A percentile compares a stretch with the other conserved stretches of the same genome.
Evolutionary conservation across 1,284 basidiomycete species (phyloP).

Genomic region (Caloboletus firmus): DNA sequence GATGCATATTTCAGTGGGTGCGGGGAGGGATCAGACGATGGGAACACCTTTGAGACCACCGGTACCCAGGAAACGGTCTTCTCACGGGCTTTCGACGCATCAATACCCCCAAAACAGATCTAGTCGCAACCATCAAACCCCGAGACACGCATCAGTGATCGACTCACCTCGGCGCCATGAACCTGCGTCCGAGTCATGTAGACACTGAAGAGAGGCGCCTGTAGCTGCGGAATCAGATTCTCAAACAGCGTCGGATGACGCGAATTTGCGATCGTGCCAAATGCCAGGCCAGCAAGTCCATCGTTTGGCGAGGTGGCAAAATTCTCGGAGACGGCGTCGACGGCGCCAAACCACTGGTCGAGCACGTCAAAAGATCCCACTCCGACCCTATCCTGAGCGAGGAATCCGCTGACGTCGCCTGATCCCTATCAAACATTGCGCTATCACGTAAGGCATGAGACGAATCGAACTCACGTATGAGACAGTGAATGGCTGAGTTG

Average conservation of each 20-base stretch:
- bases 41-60: slow-evolving; percentile 46
- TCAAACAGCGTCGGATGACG: slow-evolving; percentile 59
- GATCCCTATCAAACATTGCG: slow-evolving; percentile 39
- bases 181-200: slow-evolving; percentile 49
- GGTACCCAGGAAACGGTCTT: slow-evolving; percentile 52
- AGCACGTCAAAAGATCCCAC: slow-evolving; percentile 44
- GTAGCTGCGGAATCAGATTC: slow-evolving; percentile 50
- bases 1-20: slow-evolving; percentile 1
- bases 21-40: not conserved
- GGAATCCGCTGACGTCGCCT: slow-evolving; percentile 48
- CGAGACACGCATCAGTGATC: not conserved
- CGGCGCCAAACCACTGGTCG: slow-evolving; percentile 52
- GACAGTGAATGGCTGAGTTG: slow-evolving; percentile 44
- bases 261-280: slow-evolving; percentile 50
- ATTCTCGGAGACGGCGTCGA: slow-evolving; percentile 42
- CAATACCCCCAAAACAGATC: slow-evolving; percentile 61
- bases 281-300: slow-evolving; percentile 61
- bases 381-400: slow-evolving; percentile 49
- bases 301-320: slow-evolving; percentile 47
- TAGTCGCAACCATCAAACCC: slow-evolving; percentile 18
- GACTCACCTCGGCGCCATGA: slow-evolving; percentile 50
- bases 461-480: slow-evolving; percentile 50
- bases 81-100: slow-evolving; percentile 46
- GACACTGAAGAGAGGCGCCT: slow-evolving; percentile 55
- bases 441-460: slow-evolving; percentile 19